Evolutionary conservation across 176 grass and related monocot species (phyloP).

Genomic region (Bolboschoenus planiculmis): DNA sequence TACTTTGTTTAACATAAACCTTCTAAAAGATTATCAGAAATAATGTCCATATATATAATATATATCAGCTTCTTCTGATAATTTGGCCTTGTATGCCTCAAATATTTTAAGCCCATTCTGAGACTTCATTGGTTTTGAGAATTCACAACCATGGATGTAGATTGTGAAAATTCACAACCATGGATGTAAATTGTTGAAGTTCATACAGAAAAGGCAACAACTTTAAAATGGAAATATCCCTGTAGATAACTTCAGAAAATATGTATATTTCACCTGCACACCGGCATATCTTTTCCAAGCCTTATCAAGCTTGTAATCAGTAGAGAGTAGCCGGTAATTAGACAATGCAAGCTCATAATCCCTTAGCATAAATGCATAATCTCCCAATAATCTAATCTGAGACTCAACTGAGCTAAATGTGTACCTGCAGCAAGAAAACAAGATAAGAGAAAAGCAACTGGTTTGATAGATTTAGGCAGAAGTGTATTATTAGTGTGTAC

Average conservation of each 20-base stretch:
- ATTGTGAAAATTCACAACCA: too few relatives aligned
- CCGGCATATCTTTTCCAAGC: slow-evolving; percentile 90
- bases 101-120: neutral
- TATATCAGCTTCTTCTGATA: neutral
- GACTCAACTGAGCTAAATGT: slow-evolving; percentile 95
- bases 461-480: slow-evolving; percentile 10
- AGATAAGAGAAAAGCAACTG: slow-evolving; percentile 26
- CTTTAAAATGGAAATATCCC: neutral
- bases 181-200: neutral
- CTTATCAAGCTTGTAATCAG: slow-evolving; percentile 98
- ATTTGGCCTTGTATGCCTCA: neutral
- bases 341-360: slow-evolving; percentile 99
- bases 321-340: slow-evolving; percentile 89
- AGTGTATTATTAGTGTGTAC: slow-evolving; percentile 3
- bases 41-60: neutral
- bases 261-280: slow-evolving; percentile 61
- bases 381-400: slow-evolving; percentile 91
- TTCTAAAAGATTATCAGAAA: neutral
- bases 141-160: slow-evolving; percentile 1
- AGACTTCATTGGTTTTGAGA: neutral
- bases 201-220: neutral
- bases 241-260: slow-evolving; percentile 1
- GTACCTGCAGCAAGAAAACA: slow-evolving; percentile 54
- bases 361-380: slow-evolving; percentile 96
- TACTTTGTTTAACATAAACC: neutral